Evolutionary conservation across 1,139 yeast genomes (phyloP), one percentile per base, ranked within the genome.

Genomic region (Nadsonia starkeyi-henricii): DNA sequence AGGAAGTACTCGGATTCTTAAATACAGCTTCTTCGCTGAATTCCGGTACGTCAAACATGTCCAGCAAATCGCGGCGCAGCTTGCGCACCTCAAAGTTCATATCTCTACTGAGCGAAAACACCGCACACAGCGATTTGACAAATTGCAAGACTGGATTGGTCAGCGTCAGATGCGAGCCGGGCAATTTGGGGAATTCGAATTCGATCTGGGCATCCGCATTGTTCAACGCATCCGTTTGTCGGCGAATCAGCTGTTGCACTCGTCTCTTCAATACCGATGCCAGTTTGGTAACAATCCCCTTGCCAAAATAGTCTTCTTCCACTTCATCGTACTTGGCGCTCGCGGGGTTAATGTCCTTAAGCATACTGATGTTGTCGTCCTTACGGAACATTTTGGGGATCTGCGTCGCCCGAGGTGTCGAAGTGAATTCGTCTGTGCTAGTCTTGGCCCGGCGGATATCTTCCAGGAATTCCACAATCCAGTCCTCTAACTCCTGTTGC

Each of bases 401-500:
- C 15, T 41, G 43, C 8, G 43, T 41, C 9, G 21, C 4, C 3
- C 43, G 43, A 12, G 49, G 49, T 4, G 39, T 15, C 5, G 39
- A 33, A 33, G 39, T 4, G 12, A 33, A 33, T 15, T 33, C 39
- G 17, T n/a, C 17, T 7, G 39, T 33, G 12, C 17, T 33, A 36
- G 41, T 43, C 44, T 47, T 47, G 3, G 44, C 18, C 50, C 78
- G 77, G 42, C 80, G 70, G 55, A 91, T 69, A 2, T 84, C 70
- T 59, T 85, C 93, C 57, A 89, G 65, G 58, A 85, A 81, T 53
- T 86, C 77, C 44, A 81, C 69, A 45, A 85, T 68, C 96, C 96
- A 91, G 57, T 82, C 93, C 48, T 81, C 85, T 68, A 91, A 86
- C 60, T 93, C 97, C 13, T 75, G 74, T 57, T 80, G 91, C 53